Conservation (phyloP, 352 stramenopile genomes). For the Blastocystis sp. region DNA sequence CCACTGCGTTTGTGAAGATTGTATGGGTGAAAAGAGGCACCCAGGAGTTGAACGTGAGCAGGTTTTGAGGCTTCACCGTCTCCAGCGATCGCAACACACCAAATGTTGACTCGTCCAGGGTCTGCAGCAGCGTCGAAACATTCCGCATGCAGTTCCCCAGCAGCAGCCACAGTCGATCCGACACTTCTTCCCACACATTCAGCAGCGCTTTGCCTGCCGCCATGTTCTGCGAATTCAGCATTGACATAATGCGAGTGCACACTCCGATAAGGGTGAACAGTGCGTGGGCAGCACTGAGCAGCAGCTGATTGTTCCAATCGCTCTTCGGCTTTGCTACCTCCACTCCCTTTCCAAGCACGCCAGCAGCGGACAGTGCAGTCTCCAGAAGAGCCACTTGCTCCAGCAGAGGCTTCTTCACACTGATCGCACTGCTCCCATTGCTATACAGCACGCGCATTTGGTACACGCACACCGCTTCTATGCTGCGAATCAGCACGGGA, state of each 20-base stretch:
- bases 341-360: not conserved
- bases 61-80: conserved; percentile 41
- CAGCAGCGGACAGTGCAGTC: not conserved
- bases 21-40: not conserved
- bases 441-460: conserved; percentile 29
- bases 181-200: not conserved
- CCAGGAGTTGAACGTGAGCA: conserved; percentile 23
- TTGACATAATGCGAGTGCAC: conserved; percentile 19
- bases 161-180: not conserved
- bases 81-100: not conserved
- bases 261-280: conserved; percentile 30
- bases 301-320: conserved; percentile 53
- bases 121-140: not conserved
- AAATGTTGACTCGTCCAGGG: conserved; percentile 20
- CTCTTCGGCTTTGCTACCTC: conserved; percentile 29
- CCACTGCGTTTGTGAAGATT: not conserved
- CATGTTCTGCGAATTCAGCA: not conserved
- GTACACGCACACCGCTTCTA: conserved; percentile 2
- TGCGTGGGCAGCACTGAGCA: not conserved
- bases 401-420: not conserved
- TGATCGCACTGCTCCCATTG: not conserved
- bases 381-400: not conserved
- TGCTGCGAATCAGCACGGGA: not conserved
- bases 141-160: not conserved
- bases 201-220: not conserved